These are phyloP conservation scores for Yamadazyma taylorii DNA, from an alignment of 1,139 yeast species.

Conservation along the genomic window DNA sequence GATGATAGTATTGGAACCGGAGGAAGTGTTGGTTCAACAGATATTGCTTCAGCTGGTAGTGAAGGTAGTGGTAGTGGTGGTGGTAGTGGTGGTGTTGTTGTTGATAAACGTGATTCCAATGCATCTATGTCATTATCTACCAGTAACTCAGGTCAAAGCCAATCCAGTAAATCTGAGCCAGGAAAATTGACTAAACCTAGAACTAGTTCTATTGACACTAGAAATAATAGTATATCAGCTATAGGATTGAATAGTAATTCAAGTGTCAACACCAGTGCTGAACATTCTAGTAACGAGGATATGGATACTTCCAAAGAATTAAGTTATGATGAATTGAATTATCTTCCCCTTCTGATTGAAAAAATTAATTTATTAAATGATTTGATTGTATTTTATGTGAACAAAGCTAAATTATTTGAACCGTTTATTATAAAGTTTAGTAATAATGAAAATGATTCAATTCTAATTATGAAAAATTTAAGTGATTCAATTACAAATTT, in stretches of 20 bases:
- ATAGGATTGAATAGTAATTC: too few relatives aligned
- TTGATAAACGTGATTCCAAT: not conserved
- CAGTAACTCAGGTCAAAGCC: not conserved
- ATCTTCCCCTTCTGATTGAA: constrained; percentile 33
- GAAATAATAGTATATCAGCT: not conserved
- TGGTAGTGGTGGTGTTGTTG: not conserved
- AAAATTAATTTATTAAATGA: constrained; percentile 42
- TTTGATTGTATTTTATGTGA: constrained; percentile 46
- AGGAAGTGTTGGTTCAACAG: not conserved
- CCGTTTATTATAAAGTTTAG: constrained; percentile 45
- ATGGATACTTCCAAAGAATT: constrained; percentile 13
- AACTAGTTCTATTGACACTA: not conserved
- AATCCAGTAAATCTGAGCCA: not conserved
- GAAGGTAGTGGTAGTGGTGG: not conserved
- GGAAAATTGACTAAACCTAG: not conserved
- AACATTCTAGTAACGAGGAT: constrained; percentile 5
- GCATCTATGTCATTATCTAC: not conserved
- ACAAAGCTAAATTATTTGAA: constrained; percentile 52
- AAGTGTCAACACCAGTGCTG: too few relatives aligned
- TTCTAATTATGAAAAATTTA: constrained; percentile 30
- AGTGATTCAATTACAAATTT: constrained; percentile 40
- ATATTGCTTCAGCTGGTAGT: not conserved
- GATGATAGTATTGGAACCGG: not conserved
- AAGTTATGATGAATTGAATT: constrained; percentile 17
- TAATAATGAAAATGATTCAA: constrained; percentile 27